A percentile compares a stretch with the other conserved stretches of the same genome.
Evolutionary conservation across 441 rosid genomes (phyloP).

Genomic region (Erodium texanum): DNA sequence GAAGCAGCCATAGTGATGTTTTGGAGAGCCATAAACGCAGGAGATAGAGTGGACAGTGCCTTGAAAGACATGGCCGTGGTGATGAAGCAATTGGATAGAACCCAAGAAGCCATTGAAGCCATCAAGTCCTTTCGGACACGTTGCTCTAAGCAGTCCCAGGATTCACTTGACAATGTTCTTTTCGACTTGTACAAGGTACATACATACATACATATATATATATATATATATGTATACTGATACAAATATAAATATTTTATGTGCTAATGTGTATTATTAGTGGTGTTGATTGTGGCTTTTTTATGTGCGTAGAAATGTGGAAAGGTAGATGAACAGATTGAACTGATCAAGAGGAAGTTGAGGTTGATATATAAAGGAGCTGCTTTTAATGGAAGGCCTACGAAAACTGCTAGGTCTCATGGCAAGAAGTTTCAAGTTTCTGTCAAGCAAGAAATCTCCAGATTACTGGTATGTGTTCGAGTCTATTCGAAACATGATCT

Average conservation of each 20-base stretch:
- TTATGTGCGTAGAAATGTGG: conserved; percentile 58
- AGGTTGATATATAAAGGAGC: conserved; percentile 66
- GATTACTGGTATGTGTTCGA: conserved; percentile 47
- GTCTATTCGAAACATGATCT: too few species aligned
- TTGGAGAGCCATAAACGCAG: not conserved
- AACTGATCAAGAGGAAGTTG: conserved; percentile 59
- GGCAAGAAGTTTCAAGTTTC: conserved; percentile 92
- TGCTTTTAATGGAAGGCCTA: conserved; percentile 70
- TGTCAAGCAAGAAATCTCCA: conserved; percentile 70
- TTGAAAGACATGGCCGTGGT: not conserved
- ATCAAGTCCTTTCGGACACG: not conserved
- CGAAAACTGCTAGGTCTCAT: conserved; percentile 83
- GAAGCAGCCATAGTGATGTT: not conserved
- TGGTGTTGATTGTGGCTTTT: too few species aligned
- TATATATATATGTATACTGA: too few species aligned
- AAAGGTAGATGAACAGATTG: conserved; percentile 64
- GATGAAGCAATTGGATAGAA: not conserved
- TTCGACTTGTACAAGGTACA: not conserved
- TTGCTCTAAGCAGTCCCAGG: not conserved
- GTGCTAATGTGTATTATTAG: too few species aligned
- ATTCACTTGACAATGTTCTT: not conserved
- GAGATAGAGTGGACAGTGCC: not conserved
- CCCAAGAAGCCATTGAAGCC: not conserved
- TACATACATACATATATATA: too few species aligned
- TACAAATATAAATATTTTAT: too few species aligned